phyloP scores from a whole-genome alignment of 1,139 yeast species.

The Geotrichum bryndzae region DNA sequence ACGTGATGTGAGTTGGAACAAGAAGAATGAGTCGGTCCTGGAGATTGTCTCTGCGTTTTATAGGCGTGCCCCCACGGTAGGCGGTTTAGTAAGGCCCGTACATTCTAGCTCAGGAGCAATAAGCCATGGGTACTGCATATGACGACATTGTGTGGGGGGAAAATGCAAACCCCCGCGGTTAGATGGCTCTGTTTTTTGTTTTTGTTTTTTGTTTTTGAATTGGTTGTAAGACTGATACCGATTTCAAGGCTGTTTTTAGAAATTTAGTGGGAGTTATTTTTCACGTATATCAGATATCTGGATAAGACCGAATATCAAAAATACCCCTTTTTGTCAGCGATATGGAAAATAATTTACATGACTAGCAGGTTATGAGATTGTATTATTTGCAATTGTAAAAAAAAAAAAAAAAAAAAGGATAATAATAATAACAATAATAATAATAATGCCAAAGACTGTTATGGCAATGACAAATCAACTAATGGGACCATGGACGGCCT shows the following conservation, averaged over 20 bases:
- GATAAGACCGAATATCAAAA: not conserved
- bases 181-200: not conserved
- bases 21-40: not conserved
- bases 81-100: not conserved
- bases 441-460: not conserved
- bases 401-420: too few species aligned
- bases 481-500: conserved; percentile 68
- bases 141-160: not conserved
- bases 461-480: conserved; percentile 28
- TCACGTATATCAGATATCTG: not conserved
- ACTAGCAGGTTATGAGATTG: too few species aligned
- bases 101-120: not conserved
- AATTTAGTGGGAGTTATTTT: not conserved
- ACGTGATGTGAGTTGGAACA: not conserved
- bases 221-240: not conserved
- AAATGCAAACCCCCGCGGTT: not conserved
- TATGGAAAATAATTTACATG: too few species aligned
- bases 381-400: too few species aligned
- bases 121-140: not conserved
- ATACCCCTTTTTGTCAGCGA: too few species aligned
- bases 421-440: not conserved
- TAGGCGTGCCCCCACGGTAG: not conserved
- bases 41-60: not conserved
- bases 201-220: not conserved
- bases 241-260: not conserved